A percentile compares a stretch with the other conserved stretches of the same genome.
These are phyloP conservation scores for Larix sibirica DNA, from an alignment of 83 land plant species.

Conservation along the genomic window DNA sequence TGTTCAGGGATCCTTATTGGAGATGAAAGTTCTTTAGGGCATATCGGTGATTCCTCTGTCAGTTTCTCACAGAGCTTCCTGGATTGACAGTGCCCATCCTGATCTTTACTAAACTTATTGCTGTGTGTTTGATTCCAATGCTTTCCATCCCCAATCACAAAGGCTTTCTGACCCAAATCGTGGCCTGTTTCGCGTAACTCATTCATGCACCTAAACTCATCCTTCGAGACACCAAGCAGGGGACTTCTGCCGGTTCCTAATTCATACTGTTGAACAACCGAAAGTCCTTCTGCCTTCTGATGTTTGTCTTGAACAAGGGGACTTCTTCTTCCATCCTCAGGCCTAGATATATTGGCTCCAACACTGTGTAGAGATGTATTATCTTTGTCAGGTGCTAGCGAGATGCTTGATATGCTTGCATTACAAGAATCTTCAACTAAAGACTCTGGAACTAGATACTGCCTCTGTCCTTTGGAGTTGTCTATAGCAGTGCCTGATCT, in stretches of 20 bases:
- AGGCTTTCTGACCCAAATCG: background rate
- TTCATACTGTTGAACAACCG: background rate
- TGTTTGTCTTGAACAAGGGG: background rate
- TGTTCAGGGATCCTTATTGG: background rate
- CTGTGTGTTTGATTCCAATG: background rate
- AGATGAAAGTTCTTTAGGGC: background rate
- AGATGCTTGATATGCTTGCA: no score
- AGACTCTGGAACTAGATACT: background rate
- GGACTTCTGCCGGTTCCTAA: background rate
- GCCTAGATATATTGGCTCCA: no score
- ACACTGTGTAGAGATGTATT: no score
- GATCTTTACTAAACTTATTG: background rate
- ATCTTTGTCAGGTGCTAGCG: no score
- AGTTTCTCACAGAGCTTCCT: no score
- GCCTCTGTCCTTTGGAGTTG: background rate
- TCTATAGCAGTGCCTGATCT: background rate
- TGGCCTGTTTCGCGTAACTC: background rate
- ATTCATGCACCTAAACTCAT: background rate
- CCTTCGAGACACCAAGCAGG: background rate
- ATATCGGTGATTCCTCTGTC: no score
- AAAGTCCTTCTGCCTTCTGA: background rate
- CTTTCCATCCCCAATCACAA: background rate
- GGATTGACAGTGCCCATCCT: background rate
- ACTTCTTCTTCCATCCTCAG: background rate
- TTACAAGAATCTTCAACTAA: no score